A percentile compares a stretch with the other conserved stretches of the same genome.
phyloP scores from a whole-genome alignment of 2,329 filamentous ascomycete genomes.

The Sordariomycetes sp. region DNA sequence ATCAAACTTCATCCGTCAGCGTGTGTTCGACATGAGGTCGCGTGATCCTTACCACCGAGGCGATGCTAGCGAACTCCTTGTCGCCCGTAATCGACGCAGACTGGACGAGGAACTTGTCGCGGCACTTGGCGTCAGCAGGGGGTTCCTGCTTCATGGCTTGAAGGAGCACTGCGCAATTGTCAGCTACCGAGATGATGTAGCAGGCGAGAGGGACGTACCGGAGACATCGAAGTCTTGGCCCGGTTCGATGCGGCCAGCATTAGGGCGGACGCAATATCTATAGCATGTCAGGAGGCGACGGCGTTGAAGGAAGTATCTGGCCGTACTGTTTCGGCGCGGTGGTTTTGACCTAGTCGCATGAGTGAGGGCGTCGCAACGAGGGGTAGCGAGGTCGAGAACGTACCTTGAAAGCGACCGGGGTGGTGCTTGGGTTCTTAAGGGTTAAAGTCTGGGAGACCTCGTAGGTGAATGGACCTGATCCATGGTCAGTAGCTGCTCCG shows the following conservation, averaged over 20 bases:
- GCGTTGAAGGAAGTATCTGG: constrained; percentile 6
- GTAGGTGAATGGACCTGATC: constrained; percentile 54
- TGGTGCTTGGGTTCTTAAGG: constrained; percentile 54
- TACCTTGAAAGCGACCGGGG: constrained; percentile 64
- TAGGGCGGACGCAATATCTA: constrained; percentile 95
- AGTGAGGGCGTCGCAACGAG: neutral
- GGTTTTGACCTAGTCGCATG: constrained; percentile 73
- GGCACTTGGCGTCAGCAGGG: constrained; percentile 75
- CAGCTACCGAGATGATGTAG: neutral
- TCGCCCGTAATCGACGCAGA: constrained; percentile 76
- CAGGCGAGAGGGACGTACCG: constrained; percentile 44
- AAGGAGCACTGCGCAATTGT: constrained; percentile 59
- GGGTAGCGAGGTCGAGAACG: constrained; percentile 9
- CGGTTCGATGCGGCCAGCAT: constrained; percentile 91
- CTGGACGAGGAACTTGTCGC: constrained; percentile 96
- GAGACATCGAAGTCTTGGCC: constrained; percentile 86
- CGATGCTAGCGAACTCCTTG: constrained; percentile 73
- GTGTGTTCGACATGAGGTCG: constrained; percentile 3
- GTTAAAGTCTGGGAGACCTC: constrained; percentile 57
- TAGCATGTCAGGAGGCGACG: constrained; percentile 6
- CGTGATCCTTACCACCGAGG: constrained; percentile 59
- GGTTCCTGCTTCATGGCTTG: constrained; percentile 98
- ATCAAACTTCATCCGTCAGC: constrained; percentile 52
- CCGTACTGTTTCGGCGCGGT: constrained; percentile 96
- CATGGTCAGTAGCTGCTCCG: constrained; percentile 4